These are phyloP conservation scores for Lepidium campestre DNA, from an alignment of 441 rosid species.

Conservation along the genomic window DNA sequence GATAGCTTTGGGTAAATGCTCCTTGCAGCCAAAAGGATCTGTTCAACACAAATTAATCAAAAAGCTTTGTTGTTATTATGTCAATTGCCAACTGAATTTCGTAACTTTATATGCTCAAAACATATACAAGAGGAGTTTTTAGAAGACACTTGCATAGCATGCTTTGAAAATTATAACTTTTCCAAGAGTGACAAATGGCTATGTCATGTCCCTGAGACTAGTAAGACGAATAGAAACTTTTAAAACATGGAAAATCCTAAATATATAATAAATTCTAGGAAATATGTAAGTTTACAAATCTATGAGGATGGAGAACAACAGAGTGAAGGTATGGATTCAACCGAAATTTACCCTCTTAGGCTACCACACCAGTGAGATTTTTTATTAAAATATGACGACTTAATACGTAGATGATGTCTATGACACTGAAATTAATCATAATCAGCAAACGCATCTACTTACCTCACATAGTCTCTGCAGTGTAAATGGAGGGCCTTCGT, in stretches of 20 bases:
- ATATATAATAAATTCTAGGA: background rate
- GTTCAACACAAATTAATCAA: slow-evolving; percentile 16
- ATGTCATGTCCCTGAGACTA: background rate
- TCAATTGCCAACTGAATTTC: background rate
- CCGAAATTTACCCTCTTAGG: background rate
- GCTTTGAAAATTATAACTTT: background rate
- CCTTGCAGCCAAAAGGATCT: slow-evolving; percentile 75
- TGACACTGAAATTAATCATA: background rate
- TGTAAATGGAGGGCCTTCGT: slow-evolving; percentile 93
- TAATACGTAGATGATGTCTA: background rate
- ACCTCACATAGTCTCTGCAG: slow-evolving; percentile 95
- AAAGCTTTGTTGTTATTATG: background rate
- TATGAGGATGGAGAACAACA: background rate
- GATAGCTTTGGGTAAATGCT: slow-evolving; percentile 78
- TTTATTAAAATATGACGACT: background rate
- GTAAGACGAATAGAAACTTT: background rate
- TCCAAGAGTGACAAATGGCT: background rate
- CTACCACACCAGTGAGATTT: background rate
- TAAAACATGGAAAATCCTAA: background rate
- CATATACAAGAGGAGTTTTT: background rate
- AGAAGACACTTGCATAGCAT: background rate
- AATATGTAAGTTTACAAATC: background rate
- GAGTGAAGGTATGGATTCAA: background rate
- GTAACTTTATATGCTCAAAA: background rate
- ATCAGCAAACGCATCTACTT: slow-evolving; percentile 6